A percentile compares a stretch with the other conserved stretches of the same genome.
These are phyloP conservation scores for Hordeum vulgare DNA, from an alignment of 176 grass and related monocot genomes.

Conservation along the genomic window DNA sequence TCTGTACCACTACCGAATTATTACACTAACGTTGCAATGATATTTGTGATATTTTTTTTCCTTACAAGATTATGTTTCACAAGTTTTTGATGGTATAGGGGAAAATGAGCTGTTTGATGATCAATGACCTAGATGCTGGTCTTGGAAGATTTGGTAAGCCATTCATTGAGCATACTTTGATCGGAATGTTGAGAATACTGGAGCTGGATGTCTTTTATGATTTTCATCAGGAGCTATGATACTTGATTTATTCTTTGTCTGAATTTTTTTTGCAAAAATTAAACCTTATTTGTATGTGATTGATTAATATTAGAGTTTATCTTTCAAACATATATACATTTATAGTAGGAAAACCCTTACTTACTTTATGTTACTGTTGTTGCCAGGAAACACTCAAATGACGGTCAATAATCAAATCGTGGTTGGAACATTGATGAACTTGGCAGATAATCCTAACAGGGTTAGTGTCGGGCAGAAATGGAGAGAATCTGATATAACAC, in stretches of 20 bases:
- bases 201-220: background rate
- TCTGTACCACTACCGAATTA: background rate
- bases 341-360: background rate
- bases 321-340: background rate
- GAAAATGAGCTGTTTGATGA: slow-evolving; percentile 96
- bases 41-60: background rate
- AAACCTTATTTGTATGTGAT: background rate
- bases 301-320: background rate
- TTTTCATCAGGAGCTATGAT: background rate
- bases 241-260: background rate
- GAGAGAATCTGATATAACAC: slow-evolving; percentile 83
- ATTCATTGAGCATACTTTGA: slow-evolving; percentile 18
- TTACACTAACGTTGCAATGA: background rate
- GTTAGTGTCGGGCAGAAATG: slow-evolving; percentile 89
- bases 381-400: slow-evolving; percentile 94
- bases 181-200: background rate
- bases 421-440: slow-evolving; percentile 89
- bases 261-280: background rate
- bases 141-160: slow-evolving; percentile 89
- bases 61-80: slow-evolving; percentile 18
- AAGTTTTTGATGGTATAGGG: slow-evolving; percentile 49
- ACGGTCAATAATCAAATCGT: slow-evolving; percentile 97
- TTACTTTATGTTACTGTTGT: background rate
- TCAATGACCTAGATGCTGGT: slow-evolving; percentile 98
- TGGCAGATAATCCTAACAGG: slow-evolving; percentile 89